Percentiles rank a stretch among this genome's conserved stretches.
phyloP scores from a whole-genome alignment of 2,329 filamentous ascomycete genomes.

The Cordyceps farinosa region DNA sequence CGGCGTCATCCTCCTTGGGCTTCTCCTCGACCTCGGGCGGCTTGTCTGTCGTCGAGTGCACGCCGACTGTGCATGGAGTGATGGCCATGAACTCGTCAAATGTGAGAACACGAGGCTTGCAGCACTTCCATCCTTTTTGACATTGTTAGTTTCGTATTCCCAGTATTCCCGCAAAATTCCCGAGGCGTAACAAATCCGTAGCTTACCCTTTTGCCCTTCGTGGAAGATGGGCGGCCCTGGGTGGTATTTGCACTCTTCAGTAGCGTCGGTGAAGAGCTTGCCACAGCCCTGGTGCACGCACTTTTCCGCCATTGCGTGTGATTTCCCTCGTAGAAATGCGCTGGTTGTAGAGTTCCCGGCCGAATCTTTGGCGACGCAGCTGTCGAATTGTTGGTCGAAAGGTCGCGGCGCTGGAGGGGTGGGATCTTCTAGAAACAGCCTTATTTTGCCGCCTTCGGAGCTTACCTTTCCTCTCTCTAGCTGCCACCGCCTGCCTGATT shows the following conservation, averaged over 20 bases:
- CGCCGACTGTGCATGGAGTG: constrained; percentile 86
- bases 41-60: constrained; percentile 81
- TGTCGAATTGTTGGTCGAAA: not conserved
- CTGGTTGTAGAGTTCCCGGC: not conserved
- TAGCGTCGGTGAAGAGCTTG: constrained; percentile 76
- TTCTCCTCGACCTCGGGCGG: constrained; percentile 61
- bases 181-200: not conserved
- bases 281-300: constrained; percentile 96
- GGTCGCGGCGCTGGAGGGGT: constrained; percentile 9
- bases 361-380: not conserved
- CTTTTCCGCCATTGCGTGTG: constrained; percentile 64
- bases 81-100: constrained; percentile 98
- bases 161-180: not conserved
- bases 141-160: not conserved
- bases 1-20: constrained; percentile 40
- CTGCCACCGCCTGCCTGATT: constrained; percentile 36
- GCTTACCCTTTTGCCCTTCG: constrained; percentile 92
- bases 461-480: constrained; percentile 16
- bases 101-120: constrained; percentile 91
- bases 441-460: constrained; percentile 11
- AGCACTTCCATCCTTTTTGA: constrained; percentile 88
- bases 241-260: constrained; percentile 87
- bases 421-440: constrained; percentile 35
- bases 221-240: constrained; percentile 93
- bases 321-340: not conserved